Evolutionary conservation across 805 yeast species (phyloP), one percentile per base, ranked within the genome.

Genomic region (Candida awuae): DNA sequence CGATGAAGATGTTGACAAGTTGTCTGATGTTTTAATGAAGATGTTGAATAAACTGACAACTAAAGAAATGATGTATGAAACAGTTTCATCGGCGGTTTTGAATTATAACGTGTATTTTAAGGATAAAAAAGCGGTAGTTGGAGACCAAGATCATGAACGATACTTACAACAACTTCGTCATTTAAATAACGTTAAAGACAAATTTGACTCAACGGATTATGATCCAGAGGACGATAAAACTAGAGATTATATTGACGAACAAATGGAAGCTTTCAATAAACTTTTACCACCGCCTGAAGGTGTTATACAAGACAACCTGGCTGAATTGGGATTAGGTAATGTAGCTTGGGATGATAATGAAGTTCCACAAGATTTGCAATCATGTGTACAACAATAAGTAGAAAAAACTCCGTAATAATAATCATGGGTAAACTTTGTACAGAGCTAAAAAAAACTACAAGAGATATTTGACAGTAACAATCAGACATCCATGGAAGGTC

Each of bases 401-500:
- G 15, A 17, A 12, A 29, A 35, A 15, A n/a, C n/a, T 14, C n/a
- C 21, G 29, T 20, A 33, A 33, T n/a, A n/a, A 5, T 9, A 16
- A 13, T n/a, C 17, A 33, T 15, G 9, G 21, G 14, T 20, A 25
- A 6, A 21, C 14, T 14, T 9, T n/a, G n/a, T 22, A 21, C 19
- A 20, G 16, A 16, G 13, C 13, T 20, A 8, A 18, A 8, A 16
- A 7, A 16, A 9, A 32, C 13, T 14, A n/a, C n/a, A n/a, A n/a
- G n/a, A n/a, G n/a, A n/a, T n/a, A n/a, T n/a, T n/a, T n/a, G 18
- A 23, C 35, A 37, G 38, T 37, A 27, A 29, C 37, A 32, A 76
- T 82, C 92, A 81, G 92, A 82, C 92, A 81, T 82, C 88, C 92
- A 78, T 76, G 88, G 90, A 82, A 81, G 90, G 84, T 70, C 73